Percentiles rank a stretch among this genome's conserved stretches.
Conservation (phyloP, 2,329 filamentous ascomycete genomes). For the Diaporthe caulivora region DNA sequence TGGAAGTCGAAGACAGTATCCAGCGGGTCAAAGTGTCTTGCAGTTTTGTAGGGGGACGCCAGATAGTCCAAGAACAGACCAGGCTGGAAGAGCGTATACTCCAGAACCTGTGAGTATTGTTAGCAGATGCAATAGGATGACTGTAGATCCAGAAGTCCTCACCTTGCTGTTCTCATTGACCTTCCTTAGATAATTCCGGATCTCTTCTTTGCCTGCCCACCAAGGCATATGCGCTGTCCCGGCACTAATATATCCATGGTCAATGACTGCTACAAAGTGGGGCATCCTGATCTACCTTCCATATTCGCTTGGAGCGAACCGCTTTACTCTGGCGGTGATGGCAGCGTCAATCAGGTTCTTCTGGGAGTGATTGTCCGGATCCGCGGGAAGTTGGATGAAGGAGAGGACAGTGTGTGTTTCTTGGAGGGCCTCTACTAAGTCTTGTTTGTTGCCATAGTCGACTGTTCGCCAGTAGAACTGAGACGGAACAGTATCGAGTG, state of each 20-base stretch:
- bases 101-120: constrained; percentile 56
- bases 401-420: constrained; percentile 67
- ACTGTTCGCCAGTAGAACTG: constrained; percentile 55
- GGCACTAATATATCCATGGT: constrained; percentile 42
- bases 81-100: constrained; percentile 69
- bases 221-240: constrained; percentile 55
- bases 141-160: not conserved
- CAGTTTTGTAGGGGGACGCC: constrained; percentile 60
- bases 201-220: constrained; percentile 64
- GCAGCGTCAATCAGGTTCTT: constrained; percentile 70
- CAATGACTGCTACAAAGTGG: not conserved
- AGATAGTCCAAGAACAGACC: constrained; percentile 68
- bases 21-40: constrained; percentile 57
- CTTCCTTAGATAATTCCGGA: constrained; percentile 62
- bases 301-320: constrained; percentile 74
- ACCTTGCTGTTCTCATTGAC: constrained; percentile 63
- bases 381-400: constrained; percentile 56
- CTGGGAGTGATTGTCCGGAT: constrained; percentile 57
- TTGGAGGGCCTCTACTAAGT: constrained; percentile 53
- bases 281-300: constrained; percentile 48
- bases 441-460: constrained; percentile 56
- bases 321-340: constrained; percentile 61
- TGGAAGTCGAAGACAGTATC: constrained; percentile 55
- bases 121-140: not conserved
- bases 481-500: constrained; percentile 29